Base-by-base conservation (phyloP, 305 asterid species). In the Euphrasia arctica region DNA sequence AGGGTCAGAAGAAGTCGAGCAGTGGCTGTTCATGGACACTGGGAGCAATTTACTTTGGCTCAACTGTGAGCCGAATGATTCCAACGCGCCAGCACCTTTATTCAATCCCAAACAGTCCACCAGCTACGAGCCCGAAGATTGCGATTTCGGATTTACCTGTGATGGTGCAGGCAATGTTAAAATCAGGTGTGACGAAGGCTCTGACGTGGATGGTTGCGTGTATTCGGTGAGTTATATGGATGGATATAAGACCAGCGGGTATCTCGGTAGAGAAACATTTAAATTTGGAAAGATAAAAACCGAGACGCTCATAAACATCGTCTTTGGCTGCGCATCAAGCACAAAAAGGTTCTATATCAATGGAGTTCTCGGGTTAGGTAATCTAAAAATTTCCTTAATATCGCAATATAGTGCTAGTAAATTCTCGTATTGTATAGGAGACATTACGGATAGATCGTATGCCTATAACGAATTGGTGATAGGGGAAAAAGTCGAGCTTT, bases 61-160 rank as follows among this genome's bases (percentile, higher is more conserved):
- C 48, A 63, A 63, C 15, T 63, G 59, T 13, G 68, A 13, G 49
- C 67, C 67, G 3, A n/a, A 9, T 10, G 18, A 15, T 49, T 0
- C 8, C 6, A 14, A 50, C 2, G 49, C 31, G 2, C 45, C 45
- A 2, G 13, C 0, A 4, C 67, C 67, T 45, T 0, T 48, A n/a
- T 62, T 5, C 7, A 2, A 47, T 49, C 57, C 56, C 1, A 1
- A 0, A 0, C 6, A 12, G n/a, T 47, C 66, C 32, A 11, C 57
- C 29, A 62, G 43, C 18, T 62, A 5, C 8, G 6, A 12, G 54
- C 3, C 1, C 0, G 54, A 61, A 61, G 2, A 2, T n/a, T 60
- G 65, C n/a, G 54, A 43, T 0, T 1, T 1, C 25, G 27, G 5
- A 0, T 7, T 4, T 3, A 22, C 12, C 6, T 61, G 65, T 25